These are phyloP conservation scores for Cadophora sp. DNA, from an alignment of 2,329 filamentous ascomycete species.

Conservation along the genomic window DNA sequence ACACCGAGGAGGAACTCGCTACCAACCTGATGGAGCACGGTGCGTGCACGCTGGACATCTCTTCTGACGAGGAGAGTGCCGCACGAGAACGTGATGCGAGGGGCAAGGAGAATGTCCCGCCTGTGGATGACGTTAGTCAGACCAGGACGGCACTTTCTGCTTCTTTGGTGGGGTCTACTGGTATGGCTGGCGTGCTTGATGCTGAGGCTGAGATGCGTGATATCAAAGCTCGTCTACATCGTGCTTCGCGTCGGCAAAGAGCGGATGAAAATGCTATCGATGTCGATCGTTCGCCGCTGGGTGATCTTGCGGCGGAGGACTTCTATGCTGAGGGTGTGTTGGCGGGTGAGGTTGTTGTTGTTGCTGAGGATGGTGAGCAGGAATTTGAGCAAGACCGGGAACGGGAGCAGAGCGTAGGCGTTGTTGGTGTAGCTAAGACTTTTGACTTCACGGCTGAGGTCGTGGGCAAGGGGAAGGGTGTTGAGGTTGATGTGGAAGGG, in stretches of 20 bases:
- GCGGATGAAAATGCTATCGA: constrained; percentile 64
- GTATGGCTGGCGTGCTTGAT: constrained; percentile 4
- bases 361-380: constrained; percentile 55
- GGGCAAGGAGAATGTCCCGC: constrained; percentile 94
- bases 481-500: constrained; percentile 41
- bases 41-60: constrained; percentile 86
- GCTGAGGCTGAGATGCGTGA: constrained; percentile 41
- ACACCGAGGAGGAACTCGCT: constrained; percentile 88
- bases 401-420: constrained; percentile 20
- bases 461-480: constrained; percentile 38
- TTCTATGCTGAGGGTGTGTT: constrained; percentile 73
- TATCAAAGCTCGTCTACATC: constrained; percentile 32
- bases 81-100: constrained; percentile 62
- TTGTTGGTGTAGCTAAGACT: constrained; percentile 9
- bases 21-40: constrained; percentile 93
- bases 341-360: constrained; percentile 63
- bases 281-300: constrained; percentile 68
- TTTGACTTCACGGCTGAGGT: constrained; percentile 42
- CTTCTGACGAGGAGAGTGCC: constrained; percentile 78
- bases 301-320: constrained; percentile 70
- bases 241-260: constrained; percentile 40
- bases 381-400: constrained; percentile 43
- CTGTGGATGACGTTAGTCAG: constrained; percentile 68
- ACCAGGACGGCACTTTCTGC: constrained; percentile 46
- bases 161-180: neutral